A percentile compares a stretch with the other conserved stretches of the same genome.
phyloP scores from a whole-genome alignment of 345 rosid species.

The Ricinus communis region DNA sequence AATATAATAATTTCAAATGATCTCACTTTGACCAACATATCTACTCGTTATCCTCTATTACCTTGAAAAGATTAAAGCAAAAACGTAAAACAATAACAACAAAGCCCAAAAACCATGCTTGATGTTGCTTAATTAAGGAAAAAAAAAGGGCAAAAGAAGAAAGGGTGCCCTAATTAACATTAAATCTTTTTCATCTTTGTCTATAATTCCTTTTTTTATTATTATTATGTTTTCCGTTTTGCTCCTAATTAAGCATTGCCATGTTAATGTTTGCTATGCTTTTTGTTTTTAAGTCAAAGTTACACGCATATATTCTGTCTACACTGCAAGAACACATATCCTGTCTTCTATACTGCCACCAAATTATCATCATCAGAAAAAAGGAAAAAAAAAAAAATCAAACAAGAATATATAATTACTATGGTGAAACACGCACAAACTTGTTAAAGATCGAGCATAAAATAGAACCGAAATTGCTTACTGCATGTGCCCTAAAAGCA shows the following conservation, averaged over 20 bases:
- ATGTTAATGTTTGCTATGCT: too few species aligned
- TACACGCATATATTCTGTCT: slow-evolving; percentile 13
- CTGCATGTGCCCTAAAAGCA: slow-evolving; percentile 53
- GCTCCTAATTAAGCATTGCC: too few species aligned
- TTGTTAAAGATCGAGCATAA: slow-evolving; percentile 34
- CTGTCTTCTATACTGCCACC: slow-evolving; percentile 3
- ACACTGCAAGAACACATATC: background rate
- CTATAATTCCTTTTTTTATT: too few species aligned
- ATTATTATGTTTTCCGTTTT: too few species aligned
- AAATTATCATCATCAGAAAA: background rate
- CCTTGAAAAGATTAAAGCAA: slow-evolving; percentile 2
- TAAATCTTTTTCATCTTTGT: background rate
- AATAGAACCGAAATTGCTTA: slow-evolving; percentile 28
- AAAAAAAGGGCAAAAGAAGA: background rate
- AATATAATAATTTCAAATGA: slow-evolving; percentile 9
- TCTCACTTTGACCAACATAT: slow-evolving; percentile 22
- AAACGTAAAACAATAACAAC: background rate
- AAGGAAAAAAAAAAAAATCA: background rate
- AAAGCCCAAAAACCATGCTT: slow-evolving; percentile 1
- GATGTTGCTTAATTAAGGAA: slow-evolving; percentile 17
- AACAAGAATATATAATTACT: background rate
- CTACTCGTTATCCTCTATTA: slow-evolving; percentile 11
- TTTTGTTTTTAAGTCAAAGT: slow-evolving; percentile 17
- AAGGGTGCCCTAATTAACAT: background rate
- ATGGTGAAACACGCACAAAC: slow-evolving; percentile 25